These are phyloP conservation scores for Neurospora sp. DNA, from an alignment of 2,329 filamentous ascomycete species.

Conservation along the genomic window DNA sequence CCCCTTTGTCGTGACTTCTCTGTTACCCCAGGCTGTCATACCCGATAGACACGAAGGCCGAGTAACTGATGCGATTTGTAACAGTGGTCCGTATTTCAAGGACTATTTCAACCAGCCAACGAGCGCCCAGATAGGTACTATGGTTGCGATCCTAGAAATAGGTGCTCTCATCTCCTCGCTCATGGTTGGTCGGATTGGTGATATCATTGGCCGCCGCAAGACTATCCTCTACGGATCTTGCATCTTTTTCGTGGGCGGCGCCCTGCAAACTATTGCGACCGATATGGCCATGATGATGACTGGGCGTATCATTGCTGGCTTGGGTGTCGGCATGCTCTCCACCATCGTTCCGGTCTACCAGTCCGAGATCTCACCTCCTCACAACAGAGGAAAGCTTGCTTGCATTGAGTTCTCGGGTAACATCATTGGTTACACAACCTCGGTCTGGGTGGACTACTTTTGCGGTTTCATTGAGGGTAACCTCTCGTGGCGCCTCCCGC, in stretches of 20 bases:
- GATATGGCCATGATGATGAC: slow-evolving; percentile 85
- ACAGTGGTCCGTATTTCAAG: slow-evolving; percentile 75
- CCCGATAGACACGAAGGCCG: background rate
- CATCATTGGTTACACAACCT: slow-evolving; percentile 89
- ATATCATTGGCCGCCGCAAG: slow-evolving; percentile 77
- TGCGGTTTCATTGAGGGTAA: slow-evolving; percentile 82
- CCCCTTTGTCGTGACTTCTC: background rate
- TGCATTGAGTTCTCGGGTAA: slow-evolving; percentile 99
- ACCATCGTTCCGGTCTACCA: slow-evolving; percentile 92
- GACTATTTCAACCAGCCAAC: slow-evolving; percentile 88
- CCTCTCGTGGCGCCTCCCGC: slow-evolving; percentile 80
- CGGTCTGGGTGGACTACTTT: slow-evolving; percentile 98
- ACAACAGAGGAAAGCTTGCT: slow-evolving; percentile 89
- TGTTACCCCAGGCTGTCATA: background rate
- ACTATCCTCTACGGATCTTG: slow-evolving; percentile 92
- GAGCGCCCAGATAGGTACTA: slow-evolving; percentile 80
- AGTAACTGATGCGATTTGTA: background rate
- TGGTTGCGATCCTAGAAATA: slow-evolving; percentile 93
- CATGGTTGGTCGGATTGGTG: slow-evolving; percentile 76
- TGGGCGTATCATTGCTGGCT: slow-evolving; percentile 72
- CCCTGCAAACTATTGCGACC: slow-evolving; percentile 69
- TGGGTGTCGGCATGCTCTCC: slow-evolving; percentile 80
- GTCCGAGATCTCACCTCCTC: slow-evolving; percentile 89
- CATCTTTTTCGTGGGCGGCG: slow-evolving; percentile 77
- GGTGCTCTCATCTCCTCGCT: slow-evolving; percentile 88